A percentile compares a stretch with the other conserved stretches of the same genome.
phyloP scores from a whole-genome alignment of 2,329 filamentous ascomycete species.

The Ascochyta viciae-villosae region DNA sequence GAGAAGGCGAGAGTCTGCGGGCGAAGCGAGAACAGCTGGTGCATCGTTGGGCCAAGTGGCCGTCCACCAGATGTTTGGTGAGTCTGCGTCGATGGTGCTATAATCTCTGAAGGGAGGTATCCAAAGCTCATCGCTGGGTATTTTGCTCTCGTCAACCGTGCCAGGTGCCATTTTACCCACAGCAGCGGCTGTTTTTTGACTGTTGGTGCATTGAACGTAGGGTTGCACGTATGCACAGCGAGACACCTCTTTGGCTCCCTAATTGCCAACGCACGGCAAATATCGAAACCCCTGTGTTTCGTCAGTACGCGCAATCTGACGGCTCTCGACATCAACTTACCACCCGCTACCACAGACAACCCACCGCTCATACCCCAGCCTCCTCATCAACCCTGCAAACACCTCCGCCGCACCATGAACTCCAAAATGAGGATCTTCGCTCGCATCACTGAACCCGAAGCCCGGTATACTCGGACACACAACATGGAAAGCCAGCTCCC shows the following conservation, averaged over 20 bases:
- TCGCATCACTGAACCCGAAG: constrained; percentile 70
- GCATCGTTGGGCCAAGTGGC: constrained; percentile 25
- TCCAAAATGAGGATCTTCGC: constrained; percentile 59
- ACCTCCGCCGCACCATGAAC: constrained; percentile 62
- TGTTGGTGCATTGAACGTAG: constrained; percentile 60
- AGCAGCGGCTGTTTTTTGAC: constrained; percentile 53
- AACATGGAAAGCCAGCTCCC: constrained; percentile 65
- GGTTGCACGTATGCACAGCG: constrained; percentile 67
- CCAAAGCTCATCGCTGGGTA: constrained; percentile 61
- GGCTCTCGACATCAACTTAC: constrained; percentile 33
- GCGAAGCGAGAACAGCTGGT: constrained; percentile 39
- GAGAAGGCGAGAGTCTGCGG: constrained; percentile 48
- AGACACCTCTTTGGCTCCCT: constrained; percentile 60
- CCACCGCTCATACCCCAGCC: constrained; percentile 66
- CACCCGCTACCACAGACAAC: constrained; percentile 63
- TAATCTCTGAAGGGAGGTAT: constrained; percentile 59
- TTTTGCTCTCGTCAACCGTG: constrained; percentile 48
- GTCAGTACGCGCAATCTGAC: neutral
- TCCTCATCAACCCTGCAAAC: constrained; percentile 66
- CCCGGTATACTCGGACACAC: constrained; percentile 71
- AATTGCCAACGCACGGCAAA: constrained; percentile 57
- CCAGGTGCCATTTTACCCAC: constrained; percentile 65
- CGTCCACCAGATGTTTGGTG: neutral
- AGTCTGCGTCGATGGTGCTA: neutral
- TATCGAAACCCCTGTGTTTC: constrained; percentile 50